Evolutionary conservation across 2,329 filamentous ascomycete genomes (phyloP).

Genomic region (Aureobasidium sp.): DNA sequence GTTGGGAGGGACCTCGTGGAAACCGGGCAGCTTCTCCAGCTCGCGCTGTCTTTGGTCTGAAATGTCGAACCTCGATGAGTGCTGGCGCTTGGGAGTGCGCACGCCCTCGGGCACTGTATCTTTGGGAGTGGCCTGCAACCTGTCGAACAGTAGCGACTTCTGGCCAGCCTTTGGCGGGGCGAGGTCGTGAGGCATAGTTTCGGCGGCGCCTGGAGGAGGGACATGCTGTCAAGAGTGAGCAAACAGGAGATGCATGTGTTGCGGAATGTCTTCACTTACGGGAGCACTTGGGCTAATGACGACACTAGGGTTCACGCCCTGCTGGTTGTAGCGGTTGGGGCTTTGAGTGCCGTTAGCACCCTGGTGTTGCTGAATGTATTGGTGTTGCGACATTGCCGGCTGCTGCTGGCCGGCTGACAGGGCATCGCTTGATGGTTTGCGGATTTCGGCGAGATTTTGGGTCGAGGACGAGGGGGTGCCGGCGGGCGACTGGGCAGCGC

Average conservation of each 20-base stretch:
- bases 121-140: conserved; percentile 87
- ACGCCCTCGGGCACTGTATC: conserved; percentile 86
- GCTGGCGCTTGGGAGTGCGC: conserved; percentile 89
- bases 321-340: conserved; percentile 13
- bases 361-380: conserved; percentile 24
- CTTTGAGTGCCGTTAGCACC: conserved; percentile 6
- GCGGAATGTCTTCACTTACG: conserved; percentile 47
- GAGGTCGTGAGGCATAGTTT: conserved; percentile 97
- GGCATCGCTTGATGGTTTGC: conserved; percentile 54
- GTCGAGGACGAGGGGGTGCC: conserved; percentile 83
- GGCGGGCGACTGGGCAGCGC: conserved; percentile 50
- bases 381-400: conserved; percentile 27
- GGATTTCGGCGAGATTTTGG: conserved; percentile 74
- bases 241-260: conserved; percentile 18
- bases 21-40: conserved; percentile 92
- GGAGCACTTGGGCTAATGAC: conserved; percentile 92
- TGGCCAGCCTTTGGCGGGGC: conserved; percentile 85
- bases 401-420: not conserved
- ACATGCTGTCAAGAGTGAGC: conserved; percentile 57
- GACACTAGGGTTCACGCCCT: conserved; percentile 59
- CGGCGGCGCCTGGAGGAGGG: conserved; percentile 83
- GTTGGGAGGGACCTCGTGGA: conserved; percentile 94
- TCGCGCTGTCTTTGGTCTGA: conserved; percentile 84
- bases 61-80: conserved; percentile 96
- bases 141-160: conserved; percentile 83